Conservation (phyloP, 345 rosid genomes). For the Diplotaxis tenuifolia region DNA sequence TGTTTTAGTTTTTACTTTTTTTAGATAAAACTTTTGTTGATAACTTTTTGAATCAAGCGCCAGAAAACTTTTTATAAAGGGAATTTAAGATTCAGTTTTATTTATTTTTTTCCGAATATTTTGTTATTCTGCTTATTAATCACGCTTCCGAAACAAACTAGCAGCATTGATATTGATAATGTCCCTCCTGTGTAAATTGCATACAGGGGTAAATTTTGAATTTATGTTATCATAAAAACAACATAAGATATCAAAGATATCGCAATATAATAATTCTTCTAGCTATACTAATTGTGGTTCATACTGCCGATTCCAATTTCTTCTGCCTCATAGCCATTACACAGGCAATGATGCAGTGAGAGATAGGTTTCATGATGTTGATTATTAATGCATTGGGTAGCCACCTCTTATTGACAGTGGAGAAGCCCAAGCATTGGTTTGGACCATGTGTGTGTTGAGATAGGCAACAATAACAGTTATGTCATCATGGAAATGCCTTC, state of each 20-base stretch:
- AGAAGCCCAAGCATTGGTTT: conserved; percentile 15
- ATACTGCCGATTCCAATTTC: background rate
- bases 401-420: conserved; percentile 61
- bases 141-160: background rate
- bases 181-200: conserved; percentile 27
- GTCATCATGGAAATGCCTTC: conserved; percentile 87
- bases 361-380: background rate
- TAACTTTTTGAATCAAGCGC: conserved; percentile 21
- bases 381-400: conserved; percentile 11
- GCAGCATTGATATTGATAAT: conserved; percentile 2
- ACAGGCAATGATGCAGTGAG: background rate
- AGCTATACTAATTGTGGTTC: conserved; percentile 26
- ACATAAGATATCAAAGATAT: conserved; percentile 21
- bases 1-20: conserved; percentile 31
- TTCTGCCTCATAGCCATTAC: background rate
- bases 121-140: background rate
- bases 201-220: conserved; percentile 29
- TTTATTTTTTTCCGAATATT: background rate
- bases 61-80: conserved; percentile 34
- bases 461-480: conserved; percentile 56
- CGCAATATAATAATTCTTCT: conserved; percentile 10
- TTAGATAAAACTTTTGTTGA: conserved; percentile 27
- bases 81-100: background rate
- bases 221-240: conserved; percentile 14
- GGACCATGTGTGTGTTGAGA: conserved; percentile 35